Base-by-base conservation (phyloP, 2,329 filamentous ascomycete genomes). In the Corinectria fuckeliana region DNA sequence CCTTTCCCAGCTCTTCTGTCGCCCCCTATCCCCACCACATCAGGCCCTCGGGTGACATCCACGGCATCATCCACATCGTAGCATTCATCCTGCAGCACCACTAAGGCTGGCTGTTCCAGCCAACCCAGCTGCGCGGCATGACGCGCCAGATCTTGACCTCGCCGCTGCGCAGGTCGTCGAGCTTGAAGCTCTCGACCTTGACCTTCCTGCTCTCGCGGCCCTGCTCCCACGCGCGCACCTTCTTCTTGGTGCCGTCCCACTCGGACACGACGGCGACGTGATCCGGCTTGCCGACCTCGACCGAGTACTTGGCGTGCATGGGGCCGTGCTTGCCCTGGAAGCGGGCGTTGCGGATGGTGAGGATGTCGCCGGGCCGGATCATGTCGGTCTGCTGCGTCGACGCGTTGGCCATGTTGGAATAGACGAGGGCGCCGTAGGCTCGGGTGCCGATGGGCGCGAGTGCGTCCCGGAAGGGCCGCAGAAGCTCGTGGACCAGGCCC, bases 181-280 rank as follows among this genome's bases (percentile, higher is more conserved):
- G 84, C 79, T 93, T 91, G 79, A 94, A 98, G 78, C 93, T 96
- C 81, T 98, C 94, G 61, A 92, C 81, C 80, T 96, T 95, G 54
- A 96, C 89, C 81, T 97, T 98, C 76, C 91, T 94, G 75, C 88
- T 93, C 80, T 98, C 94, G 13, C 94, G 82, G 0, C 94, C 94
- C 74, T 99, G 95, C 76, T 98, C 95, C 91, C 92, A 98, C 2
- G 90, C 93, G 25, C 93, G 82, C 23, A 99, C 90, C 83, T 98
- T 97, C 84, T 97, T 97, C 85, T 97, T 97, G 38, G 92, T 96
- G 3, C 95, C 95, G 75, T 99, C 95, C 95, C 95, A 99, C 75
- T 99, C 95, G 9, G 92, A 86, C 4, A 99, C 94, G 2, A 99
- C 81, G 2, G 86, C 95, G 0, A 98, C 94, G 71, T 99, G 95